Evolutionary conservation across 2,329 filamentous ascomycete genomes (phyloP).

Genomic region (Stemphylium lycopersici): DNA sequence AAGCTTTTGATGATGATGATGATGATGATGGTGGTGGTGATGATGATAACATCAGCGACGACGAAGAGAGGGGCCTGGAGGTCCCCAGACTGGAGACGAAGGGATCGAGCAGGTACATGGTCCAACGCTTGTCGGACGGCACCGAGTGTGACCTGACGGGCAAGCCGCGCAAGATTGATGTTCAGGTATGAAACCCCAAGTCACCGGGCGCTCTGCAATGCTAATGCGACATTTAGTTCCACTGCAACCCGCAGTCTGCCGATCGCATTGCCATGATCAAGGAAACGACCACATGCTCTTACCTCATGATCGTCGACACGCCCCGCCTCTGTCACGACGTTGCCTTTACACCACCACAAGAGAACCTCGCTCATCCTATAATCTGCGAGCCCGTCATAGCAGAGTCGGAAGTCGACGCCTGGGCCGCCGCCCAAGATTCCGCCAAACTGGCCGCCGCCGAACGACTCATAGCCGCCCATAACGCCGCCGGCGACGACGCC

Average conservation of each 20-base stretch:
- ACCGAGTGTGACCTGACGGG: conserved; percentile 87
- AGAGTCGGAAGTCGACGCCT: conserved; percentile 60
- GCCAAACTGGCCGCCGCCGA: conserved; percentile 38
- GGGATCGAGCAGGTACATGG: conserved; percentile 83
- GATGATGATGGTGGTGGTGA: conserved; percentile 44
- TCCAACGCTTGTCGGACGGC: conserved; percentile 79
- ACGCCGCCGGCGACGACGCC: conserved; percentile 17
- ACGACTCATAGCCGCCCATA: conserved; percentile 29
- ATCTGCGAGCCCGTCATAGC: conserved; percentile 74
- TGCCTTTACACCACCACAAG: conserved; percentile 81
- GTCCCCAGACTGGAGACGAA: conserved; percentile 76
- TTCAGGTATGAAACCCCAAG: conserved; percentile 60
- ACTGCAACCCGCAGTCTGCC: conserved; percentile 75
- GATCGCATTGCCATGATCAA: conserved; percentile 92
- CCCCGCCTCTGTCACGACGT: conserved; percentile 86
- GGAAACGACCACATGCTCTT: conserved; percentile 87
- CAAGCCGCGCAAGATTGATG: conserved; percentile 79
- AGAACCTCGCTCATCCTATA: conserved; percentile 77
- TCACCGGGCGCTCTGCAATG: neutral
- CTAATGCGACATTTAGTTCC: conserved; percentile 56
- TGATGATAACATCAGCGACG: conserved; percentile 33
- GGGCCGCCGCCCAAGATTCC: conserved; percentile 45
- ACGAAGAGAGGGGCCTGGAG: conserved; percentile 33
- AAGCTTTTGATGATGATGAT: conserved; percentile 37
- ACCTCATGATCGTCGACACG: conserved; percentile 91